Evolutionary conservation across 2,329 filamentous ascomycete species (phyloP).

Genomic region (Diplocarpon mali): DNA sequence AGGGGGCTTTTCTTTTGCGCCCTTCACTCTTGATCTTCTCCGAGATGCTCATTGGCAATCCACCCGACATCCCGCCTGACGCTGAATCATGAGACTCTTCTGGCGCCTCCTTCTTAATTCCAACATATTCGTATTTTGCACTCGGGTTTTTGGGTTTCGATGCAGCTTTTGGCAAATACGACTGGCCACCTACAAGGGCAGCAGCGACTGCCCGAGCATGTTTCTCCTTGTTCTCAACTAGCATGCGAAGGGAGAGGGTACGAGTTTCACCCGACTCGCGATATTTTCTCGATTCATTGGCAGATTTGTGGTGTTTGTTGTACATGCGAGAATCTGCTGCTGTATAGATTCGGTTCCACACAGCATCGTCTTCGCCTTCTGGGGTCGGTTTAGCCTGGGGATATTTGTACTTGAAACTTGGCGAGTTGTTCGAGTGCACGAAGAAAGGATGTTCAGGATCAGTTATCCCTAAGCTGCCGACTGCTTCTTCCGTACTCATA

Average conservation of each 20-base stretch:
- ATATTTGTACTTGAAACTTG: conserved; percentile 27
- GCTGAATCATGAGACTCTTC: not conserved
- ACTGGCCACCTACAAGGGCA: not conserved
- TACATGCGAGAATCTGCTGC: conserved; percentile 26
- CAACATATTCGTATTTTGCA: conserved; percentile 5
- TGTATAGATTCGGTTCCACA: conserved; percentile 26
- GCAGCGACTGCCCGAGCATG: conserved; percentile 4
- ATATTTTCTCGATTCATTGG: conserved; percentile 20
- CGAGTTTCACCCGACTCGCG: conserved; percentile 20
- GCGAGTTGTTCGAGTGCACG: conserved; percentile 13
- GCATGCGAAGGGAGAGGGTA: conserved; percentile 17
- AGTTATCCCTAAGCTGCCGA: conserved; percentile 3
- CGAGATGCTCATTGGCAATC: conserved; percentile 19
- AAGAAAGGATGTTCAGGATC: conserved; percentile 6
- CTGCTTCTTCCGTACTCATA: not conserved
- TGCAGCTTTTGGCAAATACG: conserved; percentile 8
- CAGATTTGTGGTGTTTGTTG: conserved; percentile 21
- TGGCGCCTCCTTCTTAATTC: conserved; percentile 15
- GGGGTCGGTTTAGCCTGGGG: conserved; percentile 24
- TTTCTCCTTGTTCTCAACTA: conserved; percentile 23
- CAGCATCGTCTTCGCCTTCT: conserved; percentile 20
- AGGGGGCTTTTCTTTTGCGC: conserved; percentile 18
- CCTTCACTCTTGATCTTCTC: conserved; percentile 26
- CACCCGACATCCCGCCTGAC: conserved; percentile 1
- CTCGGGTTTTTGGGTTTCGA: conserved; percentile 9